Percentiles rank a stretch among this genome's conserved stretches.
phyloP scores from a whole-genome alignment of 306 rosid genomes.

The Potentilla sterilis region DNA sequence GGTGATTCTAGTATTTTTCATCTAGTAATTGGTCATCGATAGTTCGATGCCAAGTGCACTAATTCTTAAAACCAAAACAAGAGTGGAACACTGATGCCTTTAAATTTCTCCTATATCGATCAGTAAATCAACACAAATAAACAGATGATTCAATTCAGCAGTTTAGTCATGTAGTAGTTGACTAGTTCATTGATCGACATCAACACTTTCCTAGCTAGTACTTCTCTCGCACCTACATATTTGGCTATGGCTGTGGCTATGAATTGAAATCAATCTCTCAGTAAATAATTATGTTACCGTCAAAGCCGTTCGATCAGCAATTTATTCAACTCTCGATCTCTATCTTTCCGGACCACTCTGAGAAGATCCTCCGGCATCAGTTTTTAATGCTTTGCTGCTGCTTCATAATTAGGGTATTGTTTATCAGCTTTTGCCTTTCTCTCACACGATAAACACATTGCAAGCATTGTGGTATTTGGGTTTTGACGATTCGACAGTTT shows the following conservation, averaged over 20 bases:
- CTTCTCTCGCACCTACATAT: not conserved
- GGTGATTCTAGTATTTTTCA: not conserved
- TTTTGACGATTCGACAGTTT: slow-evolving; percentile 35
- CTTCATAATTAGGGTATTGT: not conserved
- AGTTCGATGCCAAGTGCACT: no score
- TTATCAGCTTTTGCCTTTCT: not conserved
- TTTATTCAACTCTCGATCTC: not conserved
- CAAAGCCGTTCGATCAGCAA: not conserved
- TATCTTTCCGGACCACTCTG: slow-evolving; percentile 8
- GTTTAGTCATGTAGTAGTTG: slow-evolving; percentile 3
- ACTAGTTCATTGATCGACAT: not conserved
- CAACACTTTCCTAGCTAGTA: not conserved
- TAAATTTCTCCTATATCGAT: not conserved
- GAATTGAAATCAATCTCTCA: slow-evolving; percentile 1
- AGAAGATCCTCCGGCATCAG: not conserved
- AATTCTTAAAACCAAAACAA: not conserved
- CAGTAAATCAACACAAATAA: not conserved
- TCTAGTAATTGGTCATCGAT: not conserved
- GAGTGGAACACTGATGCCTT: not conserved
- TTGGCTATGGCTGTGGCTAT: not conserved
- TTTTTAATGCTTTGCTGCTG: slow-evolving; percentile 7
- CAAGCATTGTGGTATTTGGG: slow-evolving; percentile 35
- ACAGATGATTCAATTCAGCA: not conserved
- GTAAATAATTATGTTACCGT: not conserved
- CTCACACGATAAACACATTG: slow-evolving; percentile 11